Conservation (phyloP, 2,329 filamentous ascomycete species). For the Alternaria rosae region DNA sequence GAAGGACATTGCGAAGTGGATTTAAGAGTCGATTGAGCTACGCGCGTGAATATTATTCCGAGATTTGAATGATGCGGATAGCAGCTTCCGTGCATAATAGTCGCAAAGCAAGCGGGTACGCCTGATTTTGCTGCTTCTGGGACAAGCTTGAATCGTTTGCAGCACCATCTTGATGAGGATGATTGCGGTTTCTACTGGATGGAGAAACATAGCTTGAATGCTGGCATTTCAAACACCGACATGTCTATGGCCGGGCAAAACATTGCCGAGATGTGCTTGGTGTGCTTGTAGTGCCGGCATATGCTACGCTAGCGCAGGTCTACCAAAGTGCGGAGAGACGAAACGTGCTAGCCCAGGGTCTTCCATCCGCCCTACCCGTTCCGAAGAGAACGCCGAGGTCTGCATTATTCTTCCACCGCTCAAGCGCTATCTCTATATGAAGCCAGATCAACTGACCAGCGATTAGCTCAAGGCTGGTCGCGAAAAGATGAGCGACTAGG, state of each 20-base stretch:
- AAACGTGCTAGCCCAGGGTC: neutral
- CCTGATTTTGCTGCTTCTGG: neutral
- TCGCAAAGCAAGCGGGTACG: neutral
- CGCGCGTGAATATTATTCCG: neutral
- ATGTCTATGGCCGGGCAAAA: neutral
- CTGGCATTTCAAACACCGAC: neutral
- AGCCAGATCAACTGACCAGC: conserved; percentile 83
- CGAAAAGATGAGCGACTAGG: neutral
- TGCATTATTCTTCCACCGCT: conserved; percentile 79
- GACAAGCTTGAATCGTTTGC: neutral
- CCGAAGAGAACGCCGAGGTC: neutral
- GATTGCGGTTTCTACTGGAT: too few relatives aligned
- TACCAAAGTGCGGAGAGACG: conserved; percentile 4
- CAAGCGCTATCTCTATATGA: conserved; percentile 98
- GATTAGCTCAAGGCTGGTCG: too few relatives aligned
- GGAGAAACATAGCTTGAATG: too few relatives aligned
- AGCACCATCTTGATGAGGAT: neutral
- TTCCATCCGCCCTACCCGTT: conserved; percentile 1
- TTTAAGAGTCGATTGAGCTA: neutral
- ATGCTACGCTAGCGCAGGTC: neutral
- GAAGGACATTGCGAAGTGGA: too few relatives aligned
- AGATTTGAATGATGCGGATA: neutral
- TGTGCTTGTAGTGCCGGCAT: conserved; percentile 7
- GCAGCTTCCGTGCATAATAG: neutral
- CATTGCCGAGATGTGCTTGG: conserved; percentile 4